Percentiles rank a stretch among this genome's conserved stretches.
Evolutionary conservation across 768 basidiomycete genomes (phyloP).

Genomic region (Xanthoconium stramineum): DNA sequence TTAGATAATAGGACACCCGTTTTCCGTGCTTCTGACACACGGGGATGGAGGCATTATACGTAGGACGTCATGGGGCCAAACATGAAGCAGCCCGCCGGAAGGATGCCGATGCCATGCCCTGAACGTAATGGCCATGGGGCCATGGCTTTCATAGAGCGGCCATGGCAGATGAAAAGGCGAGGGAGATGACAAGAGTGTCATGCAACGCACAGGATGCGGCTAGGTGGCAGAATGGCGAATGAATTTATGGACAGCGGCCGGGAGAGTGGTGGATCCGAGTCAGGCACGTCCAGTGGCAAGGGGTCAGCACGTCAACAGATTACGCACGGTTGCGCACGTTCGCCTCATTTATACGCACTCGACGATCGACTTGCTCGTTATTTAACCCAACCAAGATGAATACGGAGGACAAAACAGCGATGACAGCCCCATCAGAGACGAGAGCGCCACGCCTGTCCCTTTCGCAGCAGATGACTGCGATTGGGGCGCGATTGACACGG

Average conservation of each 20-base stretch:
- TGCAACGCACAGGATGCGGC: no score
- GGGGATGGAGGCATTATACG: not conserved
- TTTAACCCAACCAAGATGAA: constrained; percentile 7
- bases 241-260: no score
- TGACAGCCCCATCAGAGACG: constrained; percentile 6
- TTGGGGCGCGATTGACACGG: constrained; percentile 15
- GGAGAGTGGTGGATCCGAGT: constrained; percentile 3
- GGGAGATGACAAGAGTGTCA: no score
- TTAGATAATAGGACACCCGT: not conserved
- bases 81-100: not conserved
- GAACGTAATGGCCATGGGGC: no score
- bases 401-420: not conserved
- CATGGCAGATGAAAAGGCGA: no score
- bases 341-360: constrained; percentile 4
- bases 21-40: not conserved
- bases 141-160: no score
- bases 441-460: constrained; percentile 8
- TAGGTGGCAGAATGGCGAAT: no score
- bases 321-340: constrained; percentile 16
- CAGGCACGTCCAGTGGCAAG: no score
- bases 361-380: constrained; percentile 1
- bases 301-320: not conserved
- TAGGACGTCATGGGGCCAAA: not conserved
- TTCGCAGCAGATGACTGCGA: constrained; percentile 18
- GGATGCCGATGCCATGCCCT: not conserved